Conservation (phyloP, 768 basidiomycete genomes). For the Leccinum sublutescens region DNA sequence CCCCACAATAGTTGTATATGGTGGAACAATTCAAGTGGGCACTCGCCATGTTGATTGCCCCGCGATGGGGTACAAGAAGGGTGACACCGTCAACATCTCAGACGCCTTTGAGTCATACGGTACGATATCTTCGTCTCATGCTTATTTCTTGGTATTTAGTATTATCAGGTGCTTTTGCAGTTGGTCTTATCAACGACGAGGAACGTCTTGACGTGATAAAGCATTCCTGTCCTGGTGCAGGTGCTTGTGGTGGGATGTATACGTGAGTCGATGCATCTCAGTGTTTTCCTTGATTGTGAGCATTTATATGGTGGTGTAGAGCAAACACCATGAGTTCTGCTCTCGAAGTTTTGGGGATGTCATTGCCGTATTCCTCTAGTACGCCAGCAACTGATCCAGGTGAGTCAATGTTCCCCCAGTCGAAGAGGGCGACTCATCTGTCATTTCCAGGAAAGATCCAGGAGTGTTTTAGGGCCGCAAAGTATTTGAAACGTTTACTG, state of each 20-base stretch:
- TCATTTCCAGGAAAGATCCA: conserved; percentile 64
- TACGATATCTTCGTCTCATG: conserved; percentile 20
- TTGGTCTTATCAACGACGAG: conserved; percentile 77
- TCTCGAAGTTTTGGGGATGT: conserved; percentile 83
- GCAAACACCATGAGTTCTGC: conserved; percentile 90
- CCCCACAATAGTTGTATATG: conserved; percentile 84
- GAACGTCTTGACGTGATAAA: conserved; percentile 82
- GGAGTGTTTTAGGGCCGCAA: conserved; percentile 77
- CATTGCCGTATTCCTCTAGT: conserved; percentile 75
- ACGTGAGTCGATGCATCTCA: conserved; percentile 45
- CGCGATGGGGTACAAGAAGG: conserved; percentile 70
- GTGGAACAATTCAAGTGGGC: conserved; percentile 81
- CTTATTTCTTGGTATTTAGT: not conserved
- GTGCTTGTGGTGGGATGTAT: conserved; percentile 88
- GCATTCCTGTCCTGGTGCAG: conserved; percentile 81
- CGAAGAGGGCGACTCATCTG: not conserved
- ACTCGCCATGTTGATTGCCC: conserved; percentile 78
- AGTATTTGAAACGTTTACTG: conserved; percentile 70
- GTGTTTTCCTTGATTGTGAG: not conserved
- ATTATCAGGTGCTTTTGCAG: conserved; percentile 64
- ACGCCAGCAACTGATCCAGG: conserved; percentile 73
- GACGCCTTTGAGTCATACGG: conserved; percentile 87
- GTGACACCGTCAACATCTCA: conserved; percentile 81
- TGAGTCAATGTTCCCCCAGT: conserved; percentile 24
- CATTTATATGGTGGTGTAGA: conserved; percentile 28